These are phyloP conservation scores for Botrytis galanthina DNA, from an alignment of 2,329 filamentous ascomycete species.

Conservation along the genomic window DNA sequence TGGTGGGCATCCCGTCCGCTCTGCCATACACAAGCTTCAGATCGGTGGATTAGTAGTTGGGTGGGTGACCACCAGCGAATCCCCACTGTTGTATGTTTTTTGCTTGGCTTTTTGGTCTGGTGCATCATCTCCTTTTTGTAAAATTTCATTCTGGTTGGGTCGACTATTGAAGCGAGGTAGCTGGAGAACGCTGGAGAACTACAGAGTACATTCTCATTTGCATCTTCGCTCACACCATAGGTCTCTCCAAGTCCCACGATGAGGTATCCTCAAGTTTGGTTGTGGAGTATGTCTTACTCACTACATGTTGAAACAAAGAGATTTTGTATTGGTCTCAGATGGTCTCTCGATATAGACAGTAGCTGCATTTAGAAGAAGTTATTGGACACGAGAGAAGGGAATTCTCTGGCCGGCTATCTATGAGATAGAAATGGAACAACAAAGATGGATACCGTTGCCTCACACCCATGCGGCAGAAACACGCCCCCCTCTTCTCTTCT, in stretches of 20 bases:
- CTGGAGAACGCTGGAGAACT: neutral
- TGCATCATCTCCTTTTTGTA: neutral
- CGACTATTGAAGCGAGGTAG: neutral
- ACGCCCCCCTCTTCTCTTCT: neutral
- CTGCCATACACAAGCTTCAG: conserved; percentile 15
- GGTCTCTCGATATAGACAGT: neutral
- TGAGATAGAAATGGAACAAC: neutral
- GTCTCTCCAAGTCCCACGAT: neutral
- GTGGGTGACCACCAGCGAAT: conserved; percentile 6
- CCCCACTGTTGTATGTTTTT: neutral
- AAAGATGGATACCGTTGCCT: neutral
- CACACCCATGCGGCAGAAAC: neutral
- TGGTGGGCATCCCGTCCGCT: conserved; percentile 13
- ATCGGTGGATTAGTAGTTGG: conserved; percentile 12
- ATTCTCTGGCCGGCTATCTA: neutral
- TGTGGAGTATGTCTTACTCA: neutral
- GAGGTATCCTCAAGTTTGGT: neutral
- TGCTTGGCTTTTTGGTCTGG: neutral
- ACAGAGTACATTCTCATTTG: neutral
- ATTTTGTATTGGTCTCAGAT: neutral
- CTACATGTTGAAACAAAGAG: neutral
- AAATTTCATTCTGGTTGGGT: too few species aligned
- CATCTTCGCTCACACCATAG: neutral
- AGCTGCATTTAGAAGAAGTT: neutral
- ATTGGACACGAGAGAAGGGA: neutral